phyloP scores from a whole-genome alignment of 345 rosid genomes.

The Brassica nigra region DNA sequence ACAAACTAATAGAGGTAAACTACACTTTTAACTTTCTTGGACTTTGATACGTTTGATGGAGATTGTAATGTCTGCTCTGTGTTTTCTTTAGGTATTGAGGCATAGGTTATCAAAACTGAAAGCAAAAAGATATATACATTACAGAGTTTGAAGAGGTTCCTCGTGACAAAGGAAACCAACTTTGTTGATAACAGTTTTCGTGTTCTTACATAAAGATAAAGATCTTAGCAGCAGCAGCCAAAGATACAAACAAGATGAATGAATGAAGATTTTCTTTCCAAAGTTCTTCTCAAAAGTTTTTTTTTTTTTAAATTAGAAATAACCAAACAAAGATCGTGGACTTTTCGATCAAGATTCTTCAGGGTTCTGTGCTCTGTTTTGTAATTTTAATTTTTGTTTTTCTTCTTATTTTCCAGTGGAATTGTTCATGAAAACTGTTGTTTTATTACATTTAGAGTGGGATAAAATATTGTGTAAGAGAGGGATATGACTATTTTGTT shows the following conservation, averaged over 20 bases:
- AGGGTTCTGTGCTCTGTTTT: conserved; percentile 32
- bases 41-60: background rate
- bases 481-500: conserved; percentile 29
- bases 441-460: background rate
- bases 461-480: conserved; percentile 13
- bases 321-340: conserved; percentile 30
- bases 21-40: background rate
- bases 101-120: conserved; percentile 35
- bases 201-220: conserved; percentile 30
- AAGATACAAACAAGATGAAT: conserved; percentile 23
- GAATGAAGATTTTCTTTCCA: conserved; percentile 27
- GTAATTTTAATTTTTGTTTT: conserved; percentile 22
- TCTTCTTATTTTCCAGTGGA: conserved; percentile 4
- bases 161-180: conserved; percentile 23
- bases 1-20: conserved; percentile 64
- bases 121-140: conserved; percentile 16
- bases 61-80: background rate
- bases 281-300: conserved; percentile 20
- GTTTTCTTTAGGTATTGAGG: conserved; percentile 36
- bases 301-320: conserved; percentile 22
- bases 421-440: conserved; percentile 12
- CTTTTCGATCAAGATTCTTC: conserved; percentile 35
- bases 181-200: conserved; percentile 15
- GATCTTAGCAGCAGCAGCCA: conserved; percentile 29
- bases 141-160: conserved; percentile 33